A percentile compares a stretch with the other conserved stretches of the same genome.
phyloP scores from a whole-genome alignment of 2,329 filamentous ascomycete genomes.

The Botryotinia convoluta region DNA sequence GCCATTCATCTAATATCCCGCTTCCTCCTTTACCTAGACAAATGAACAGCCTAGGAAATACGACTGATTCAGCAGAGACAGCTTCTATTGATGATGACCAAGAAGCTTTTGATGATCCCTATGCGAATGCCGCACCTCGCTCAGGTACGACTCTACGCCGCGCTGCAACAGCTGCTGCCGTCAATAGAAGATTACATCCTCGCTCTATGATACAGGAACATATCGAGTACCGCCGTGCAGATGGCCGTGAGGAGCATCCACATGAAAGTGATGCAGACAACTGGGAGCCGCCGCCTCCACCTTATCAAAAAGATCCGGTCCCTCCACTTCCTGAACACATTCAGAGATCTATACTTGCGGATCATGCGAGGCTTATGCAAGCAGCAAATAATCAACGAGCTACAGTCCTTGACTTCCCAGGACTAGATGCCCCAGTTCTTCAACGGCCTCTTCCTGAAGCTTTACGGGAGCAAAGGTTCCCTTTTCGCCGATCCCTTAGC shows the following conservation, averaged over 20 bases:
- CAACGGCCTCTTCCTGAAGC: constrained; percentile 31
- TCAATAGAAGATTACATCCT: constrained; percentile 65
- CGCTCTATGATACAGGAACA: constrained; percentile 52
- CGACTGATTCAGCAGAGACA: constrained; percentile 28
- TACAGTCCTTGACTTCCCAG: constrained; percentile 31
- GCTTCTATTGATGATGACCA: constrained; percentile 36
- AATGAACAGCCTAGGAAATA: constrained; percentile 26
- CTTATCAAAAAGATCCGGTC: constrained; percentile 65
- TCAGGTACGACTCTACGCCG: constrained; percentile 68
- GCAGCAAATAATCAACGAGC: constrained; percentile 32
- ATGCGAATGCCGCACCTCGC: constrained; percentile 69
- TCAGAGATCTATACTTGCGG: constrained; percentile 36
- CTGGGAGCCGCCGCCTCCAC: constrained; percentile 82
- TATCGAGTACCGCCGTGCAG: constrained; percentile 64
- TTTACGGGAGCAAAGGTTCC: constrained; percentile 28
- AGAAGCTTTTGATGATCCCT: constrained; percentile 66
- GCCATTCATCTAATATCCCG: constrained; percentile 26
- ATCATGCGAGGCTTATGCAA: constrained; percentile 33
- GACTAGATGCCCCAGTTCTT: constrained; percentile 28
- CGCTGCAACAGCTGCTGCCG: constrained; percentile 73
- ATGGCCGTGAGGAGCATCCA: constrained; percentile 69
- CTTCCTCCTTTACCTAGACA: constrained; percentile 25
- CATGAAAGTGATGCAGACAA: constrained; percentile 87
- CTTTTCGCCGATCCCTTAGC: constrained; percentile 41
- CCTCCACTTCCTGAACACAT: constrained; percentile 39